Base-by-base conservation (phyloP, 257 asterid genomes). In the Plectranthus barbatus region DNA sequence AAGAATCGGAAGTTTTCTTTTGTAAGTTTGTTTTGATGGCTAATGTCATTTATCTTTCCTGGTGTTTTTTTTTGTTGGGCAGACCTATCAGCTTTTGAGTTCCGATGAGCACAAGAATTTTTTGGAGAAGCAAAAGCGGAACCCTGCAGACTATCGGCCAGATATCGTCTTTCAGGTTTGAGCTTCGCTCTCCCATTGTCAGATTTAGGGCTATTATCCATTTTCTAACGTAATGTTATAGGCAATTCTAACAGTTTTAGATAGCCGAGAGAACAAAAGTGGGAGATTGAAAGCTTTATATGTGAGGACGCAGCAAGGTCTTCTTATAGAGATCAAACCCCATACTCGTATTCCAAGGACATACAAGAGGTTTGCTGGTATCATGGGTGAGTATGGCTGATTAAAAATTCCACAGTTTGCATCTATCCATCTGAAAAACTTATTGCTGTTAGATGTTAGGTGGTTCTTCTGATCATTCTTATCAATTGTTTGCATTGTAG, bases 331-430 rank as follows among this genome's bases (percentile, higher is more conserved):
- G 49, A 85, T 89, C 64, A 89, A 86, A 52, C 95, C 97, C 59
- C 86, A 86, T 71, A 89, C 83, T 53, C 97, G 96, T 54, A 84
- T 92, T 78, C 97, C 99, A 2, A 86, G 99, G 76, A 90, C 97
- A 12, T 89, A 81, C 62, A 85, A 83, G 70, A 79, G 97, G 23
- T 92, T 92, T 61, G 50, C 90, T 64, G 99, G 99, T 50, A 79
- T 92, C 72, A 89, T 92, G 81, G 85, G 98, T 92, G 74, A 83
- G 97, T 80, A 26, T 49, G 29, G 54, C 33, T 50, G 48, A 7
- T 40, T 31, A 12, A 53, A 31, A 42, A 17, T 29, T 21, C 12
- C n/a, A n/a, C n/a, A n/a, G n/a, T 26, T 26, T 65, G 17, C 33
- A 37, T 17, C 21, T 24, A 48, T 20, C 51, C 57, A 19, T 37